Evolutionary conservation across 345 rosid genomes (phyloP).

Genomic region (Citrus glauca): DNA sequence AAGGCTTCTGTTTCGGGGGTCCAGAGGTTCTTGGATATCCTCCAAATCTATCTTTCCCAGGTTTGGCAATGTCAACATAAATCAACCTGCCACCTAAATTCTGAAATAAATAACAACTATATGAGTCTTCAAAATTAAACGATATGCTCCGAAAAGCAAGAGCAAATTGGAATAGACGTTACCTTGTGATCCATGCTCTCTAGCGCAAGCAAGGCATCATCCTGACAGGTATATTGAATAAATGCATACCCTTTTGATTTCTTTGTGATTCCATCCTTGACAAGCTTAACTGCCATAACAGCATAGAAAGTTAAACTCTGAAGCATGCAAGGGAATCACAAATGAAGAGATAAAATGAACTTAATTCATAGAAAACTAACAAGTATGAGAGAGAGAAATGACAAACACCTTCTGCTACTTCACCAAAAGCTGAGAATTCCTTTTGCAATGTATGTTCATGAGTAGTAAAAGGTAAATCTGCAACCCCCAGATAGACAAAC

Average conservation of each 20-base stretch:
- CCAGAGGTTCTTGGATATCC: conserved; percentile 54
- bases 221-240: conserved; percentile 60
- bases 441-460: conserved; percentile 50
- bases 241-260: conserved; percentile 70
- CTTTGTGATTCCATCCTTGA: conserved; percentile 47
- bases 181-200: conserved; percentile 86
- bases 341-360: neutral
- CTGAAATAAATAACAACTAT: conserved; percentile 22
- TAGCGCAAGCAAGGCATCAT: conserved; percentile 69
- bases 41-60: conserved; percentile 41
- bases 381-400: neutral
- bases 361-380: neutral
- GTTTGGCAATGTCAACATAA: conserved; percentile 70
- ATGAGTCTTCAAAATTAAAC: neutral
- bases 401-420: conserved; percentile 69
- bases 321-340: neutral
- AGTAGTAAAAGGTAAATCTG: conserved; percentile 68
- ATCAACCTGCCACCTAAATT: conserved; percentile 64
- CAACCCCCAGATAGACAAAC: conserved; percentile 3
- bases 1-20: conserved; percentile 51
- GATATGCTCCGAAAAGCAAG: neutral
- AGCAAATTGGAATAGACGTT: neutral
- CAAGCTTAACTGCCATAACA: conserved; percentile 54
- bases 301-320: neutral
- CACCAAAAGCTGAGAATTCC: conserved; percentile 75